A percentile compares a stretch with the other conserved stretches of the same genome.
These are phyloP conservation scores for Puccinia sorghi DNA, from an alignment of 1,284 basidiomycete species.

Conservation along the genomic window DNA sequence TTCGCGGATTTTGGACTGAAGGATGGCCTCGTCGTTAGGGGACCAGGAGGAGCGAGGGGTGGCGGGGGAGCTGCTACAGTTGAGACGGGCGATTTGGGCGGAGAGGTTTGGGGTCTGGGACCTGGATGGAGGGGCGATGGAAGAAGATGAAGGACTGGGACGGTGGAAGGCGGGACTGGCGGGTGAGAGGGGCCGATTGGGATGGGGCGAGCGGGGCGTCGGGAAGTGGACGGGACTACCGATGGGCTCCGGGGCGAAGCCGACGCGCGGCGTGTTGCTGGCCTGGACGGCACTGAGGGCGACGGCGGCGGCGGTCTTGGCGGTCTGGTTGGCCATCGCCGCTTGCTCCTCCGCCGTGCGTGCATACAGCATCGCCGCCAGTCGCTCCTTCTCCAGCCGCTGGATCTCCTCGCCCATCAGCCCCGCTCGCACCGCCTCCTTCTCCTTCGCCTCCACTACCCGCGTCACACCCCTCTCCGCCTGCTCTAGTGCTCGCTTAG, in stretches of 20 bases:
- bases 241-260: background rate
- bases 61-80: background rate
- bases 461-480: conserved; percentile 36
- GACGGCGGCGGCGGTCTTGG: conserved; percentile 45
- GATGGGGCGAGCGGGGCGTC: background rate
- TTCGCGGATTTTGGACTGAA: conserved; percentile 31
- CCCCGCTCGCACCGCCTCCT: conserved; percentile 29
- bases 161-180: background rate
- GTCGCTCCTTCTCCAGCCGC: conserved; percentile 45
- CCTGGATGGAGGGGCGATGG: background rate
- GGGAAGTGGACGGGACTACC: background rate
- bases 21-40: conserved; percentile 8
- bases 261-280: conserved; percentile 24
- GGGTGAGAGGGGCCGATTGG: background rate
- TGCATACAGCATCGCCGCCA: conserved; percentile 41
- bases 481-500: conserved; percentile 25
- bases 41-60: conserved; percentile 18
- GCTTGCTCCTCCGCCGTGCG: conserved; percentile 48
- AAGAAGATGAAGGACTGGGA: background rate
- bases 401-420: conserved; percentile 36
- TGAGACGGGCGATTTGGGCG: background rate
- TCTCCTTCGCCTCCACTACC: conserved; percentile 42
- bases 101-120: conserved; percentile 19
- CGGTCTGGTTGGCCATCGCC: conserved; percentile 33
- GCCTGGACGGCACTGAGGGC: conserved; percentile 39